phyloP scores from a whole-genome alignment of 176 grass and related monocot genomes.

The Tillandsia leiboldiana region DNA sequence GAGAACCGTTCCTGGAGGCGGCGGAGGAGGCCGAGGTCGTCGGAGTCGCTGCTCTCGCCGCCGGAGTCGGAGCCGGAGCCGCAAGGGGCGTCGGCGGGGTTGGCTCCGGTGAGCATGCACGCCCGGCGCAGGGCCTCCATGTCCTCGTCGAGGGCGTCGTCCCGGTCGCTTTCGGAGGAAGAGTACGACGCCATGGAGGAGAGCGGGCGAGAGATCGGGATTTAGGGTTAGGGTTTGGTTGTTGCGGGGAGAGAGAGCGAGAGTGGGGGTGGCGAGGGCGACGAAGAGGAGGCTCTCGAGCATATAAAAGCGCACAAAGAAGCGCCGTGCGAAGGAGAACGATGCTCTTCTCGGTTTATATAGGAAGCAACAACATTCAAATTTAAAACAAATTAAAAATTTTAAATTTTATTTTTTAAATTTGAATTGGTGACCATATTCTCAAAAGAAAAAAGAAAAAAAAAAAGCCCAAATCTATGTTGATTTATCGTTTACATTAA shows the following conservation, averaged over 20 bases:
- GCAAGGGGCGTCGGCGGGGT: constrained; percentile 23
- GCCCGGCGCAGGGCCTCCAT: constrained; percentile 52
- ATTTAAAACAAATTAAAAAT: too few relatives aligned
- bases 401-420: too few relatives aligned
- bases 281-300: neutral
- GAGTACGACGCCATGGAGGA: constrained; percentile 39
- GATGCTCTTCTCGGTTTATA: too few relatives aligned
- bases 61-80: constrained; percentile 17
- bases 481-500: too few relatives aligned
- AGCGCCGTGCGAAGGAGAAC: too few relatives aligned
- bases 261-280: neutral
- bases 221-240: constrained; percentile 13
- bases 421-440: too few relatives aligned
- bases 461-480: too few relatives aligned
- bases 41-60: constrained; percentile 26
- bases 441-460: too few relatives aligned
- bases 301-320: too few relatives aligned
- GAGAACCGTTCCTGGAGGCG: constrained; percentile 48
- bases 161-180: constrained; percentile 41
- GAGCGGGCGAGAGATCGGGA: neutral
- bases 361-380: too few relatives aligned
- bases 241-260: neutral
- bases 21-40: constrained; percentile 50
- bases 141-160: constrained; percentile 48
- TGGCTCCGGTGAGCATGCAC: constrained; percentile 42